Percentiles rank a stretch among this genome's conserved stretches.
These are phyloP conservation scores for Candida mesenterica DNA, from an alignment of 1,139 yeast species.

Conservation along the genomic window DNA sequence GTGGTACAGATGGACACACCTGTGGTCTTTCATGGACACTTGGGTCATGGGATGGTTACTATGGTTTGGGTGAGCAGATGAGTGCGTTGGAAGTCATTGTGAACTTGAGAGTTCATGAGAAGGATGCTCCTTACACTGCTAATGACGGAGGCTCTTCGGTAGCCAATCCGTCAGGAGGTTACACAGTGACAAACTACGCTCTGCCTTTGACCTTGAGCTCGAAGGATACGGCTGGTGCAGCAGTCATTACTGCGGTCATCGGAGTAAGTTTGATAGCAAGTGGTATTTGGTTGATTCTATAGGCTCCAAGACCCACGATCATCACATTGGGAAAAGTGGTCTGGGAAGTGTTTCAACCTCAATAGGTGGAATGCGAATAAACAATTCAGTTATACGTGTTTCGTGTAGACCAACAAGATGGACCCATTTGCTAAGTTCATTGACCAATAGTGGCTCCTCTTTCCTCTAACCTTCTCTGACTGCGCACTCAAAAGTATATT, in stretches of 20 bases:
- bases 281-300: conserved; percentile 71
- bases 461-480: too few relatives aligned
- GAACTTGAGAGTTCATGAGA: conserved; percentile 28
- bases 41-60: conserved; percentile 57
- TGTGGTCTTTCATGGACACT: conserved; percentile 69
- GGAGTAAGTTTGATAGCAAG: conserved; percentile 64
- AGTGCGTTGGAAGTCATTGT: conserved; percentile 67
- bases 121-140: conserved; percentile 35
- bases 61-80: conserved; percentile 80
- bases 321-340: not conserved
- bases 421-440: too few relatives aligned
- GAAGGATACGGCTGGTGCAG: conserved; percentile 87
- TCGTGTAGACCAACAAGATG: too few relatives aligned
- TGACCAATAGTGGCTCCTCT: too few relatives aligned
- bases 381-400: too few relatives aligned
- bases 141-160: conserved; percentile 46
- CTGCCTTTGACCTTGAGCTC: conserved; percentile 49
- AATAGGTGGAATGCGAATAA: too few relatives aligned
- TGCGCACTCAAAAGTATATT: too few relatives aligned
- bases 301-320: conserved; percentile 5
- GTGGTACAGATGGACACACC: conserved; percentile 74
- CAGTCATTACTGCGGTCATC: conserved; percentile 74
- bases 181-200: conserved; percentile 37
- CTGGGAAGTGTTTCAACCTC: too few relatives aligned
- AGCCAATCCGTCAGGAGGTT: conserved; percentile 50